These are phyloP conservation scores for Neopestalotiopsis sp. DNA, from an alignment of 2,329 filamentous ascomycete genomes.

Conservation along the genomic window DNA sequence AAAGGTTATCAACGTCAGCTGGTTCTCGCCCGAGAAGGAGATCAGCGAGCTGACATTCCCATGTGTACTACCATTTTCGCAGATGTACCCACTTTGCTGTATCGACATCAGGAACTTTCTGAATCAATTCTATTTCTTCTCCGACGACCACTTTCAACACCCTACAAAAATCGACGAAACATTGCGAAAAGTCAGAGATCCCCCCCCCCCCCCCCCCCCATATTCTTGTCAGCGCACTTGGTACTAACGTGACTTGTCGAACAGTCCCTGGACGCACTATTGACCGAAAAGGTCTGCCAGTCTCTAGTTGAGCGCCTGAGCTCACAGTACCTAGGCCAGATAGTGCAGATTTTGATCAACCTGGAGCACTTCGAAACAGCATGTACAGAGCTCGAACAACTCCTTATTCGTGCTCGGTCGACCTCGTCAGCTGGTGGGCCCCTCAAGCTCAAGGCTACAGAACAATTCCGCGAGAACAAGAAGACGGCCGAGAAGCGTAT, in stretches of 20 bases:
- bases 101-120: slow-evolving; percentile 98
- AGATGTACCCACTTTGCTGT: slow-evolving; percentile 98
- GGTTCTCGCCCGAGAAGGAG: slow-evolving; percentile 86
- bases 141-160: slow-evolving; percentile 93
- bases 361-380: slow-evolving; percentile 95
- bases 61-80: slow-evolving; percentile 94
- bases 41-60: slow-evolving; percentile 84
- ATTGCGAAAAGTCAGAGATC: slow-evolving; percentile 68
- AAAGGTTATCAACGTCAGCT: slow-evolving; percentile 94
- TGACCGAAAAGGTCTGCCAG: slow-evolving; percentile 90
- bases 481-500: slow-evolving; percentile 97
- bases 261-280: slow-evolving; percentile 92
- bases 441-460: slow-evolving; percentile 80
- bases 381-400: slow-evolving; percentile 84
- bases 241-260: slow-evolving; percentile 10
- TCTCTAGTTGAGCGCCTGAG: slow-evolving; percentile 85
- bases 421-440: slow-evolving; percentile 81
- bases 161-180: slow-evolving; percentile 90
- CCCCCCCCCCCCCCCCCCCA: too few relatives aligned
- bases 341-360: slow-evolving; percentile 98
- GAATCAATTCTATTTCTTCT: slow-evolving; percentile 98
- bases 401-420: slow-evolving; percentile 84
- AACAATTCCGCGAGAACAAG: slow-evolving; percentile 86
- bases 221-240: not conserved
- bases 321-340: slow-evolving; percentile 95